These are phyloP conservation scores for Beauveria rudraprayagi DNA, from an alignment of 2,329 filamentous ascomycete genomes.

Conservation along the genomic window DNA sequence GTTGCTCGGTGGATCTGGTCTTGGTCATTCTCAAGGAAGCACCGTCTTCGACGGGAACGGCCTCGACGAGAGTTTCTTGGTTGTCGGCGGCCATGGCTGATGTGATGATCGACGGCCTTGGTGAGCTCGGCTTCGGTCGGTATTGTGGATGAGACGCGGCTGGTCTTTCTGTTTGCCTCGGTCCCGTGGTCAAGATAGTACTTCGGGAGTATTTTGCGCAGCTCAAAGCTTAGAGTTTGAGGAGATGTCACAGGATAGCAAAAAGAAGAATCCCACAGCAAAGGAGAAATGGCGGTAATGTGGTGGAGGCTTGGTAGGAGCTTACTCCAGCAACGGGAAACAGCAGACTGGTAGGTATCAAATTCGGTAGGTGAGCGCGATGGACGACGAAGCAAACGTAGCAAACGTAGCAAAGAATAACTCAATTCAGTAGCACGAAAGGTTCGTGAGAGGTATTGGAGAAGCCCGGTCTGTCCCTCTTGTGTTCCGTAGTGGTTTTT, in stretches of 20 bases:
- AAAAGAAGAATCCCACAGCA: neutral
- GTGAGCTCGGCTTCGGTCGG: neutral
- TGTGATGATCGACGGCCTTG: neutral
- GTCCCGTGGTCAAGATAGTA: neutral
- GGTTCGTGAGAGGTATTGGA: neutral
- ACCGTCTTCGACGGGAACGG: constrained; percentile 15
- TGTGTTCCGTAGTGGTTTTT: neutral
- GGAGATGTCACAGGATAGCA: neutral
- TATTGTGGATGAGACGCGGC: neutral
- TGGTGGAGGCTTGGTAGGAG: neutral
- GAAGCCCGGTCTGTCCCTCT: neutral
- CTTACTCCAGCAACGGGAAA: too few species aligned
- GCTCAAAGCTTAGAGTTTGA: neutral
- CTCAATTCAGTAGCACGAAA: neutral
- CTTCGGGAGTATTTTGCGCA: neutral
- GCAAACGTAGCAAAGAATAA: neutral
- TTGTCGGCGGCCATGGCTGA: constrained; percentile 22
- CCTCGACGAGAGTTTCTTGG: constrained; percentile 17
- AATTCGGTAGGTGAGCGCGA: neutral
- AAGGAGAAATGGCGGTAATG: neutral
- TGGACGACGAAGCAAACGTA: neutral
- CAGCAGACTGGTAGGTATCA: neutral
- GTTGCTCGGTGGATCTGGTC: constrained; percentile 14
- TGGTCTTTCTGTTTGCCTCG: neutral
- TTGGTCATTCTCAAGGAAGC: constrained; percentile 13